Evolutionary conservation across 78 protist species (phyloP).

Genomic region (Guillardia theta): DNA sequence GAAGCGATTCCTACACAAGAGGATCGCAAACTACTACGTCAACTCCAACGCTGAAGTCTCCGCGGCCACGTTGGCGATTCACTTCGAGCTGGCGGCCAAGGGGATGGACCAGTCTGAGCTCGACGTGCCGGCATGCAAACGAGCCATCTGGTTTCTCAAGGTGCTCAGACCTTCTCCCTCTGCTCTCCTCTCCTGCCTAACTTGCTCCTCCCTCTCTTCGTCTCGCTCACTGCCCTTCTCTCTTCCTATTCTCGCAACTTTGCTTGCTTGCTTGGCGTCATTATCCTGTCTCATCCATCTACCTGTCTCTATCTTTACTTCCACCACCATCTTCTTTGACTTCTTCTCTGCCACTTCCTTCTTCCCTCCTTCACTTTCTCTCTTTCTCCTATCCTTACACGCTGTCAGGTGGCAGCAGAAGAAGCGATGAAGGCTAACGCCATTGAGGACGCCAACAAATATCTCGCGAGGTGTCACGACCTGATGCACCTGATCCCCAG

Average conservation of each 20-base stretch:
- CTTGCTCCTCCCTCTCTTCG: not conserved
- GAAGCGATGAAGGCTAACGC: slow-evolving; percentile 29
- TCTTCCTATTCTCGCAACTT: not conserved
- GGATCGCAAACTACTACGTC: not conserved
- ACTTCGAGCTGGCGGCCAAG: not conserved
- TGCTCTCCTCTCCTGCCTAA: not conserved
- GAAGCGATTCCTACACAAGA: slow-evolving; percentile 18
- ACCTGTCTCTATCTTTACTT: too few relatives aligned
- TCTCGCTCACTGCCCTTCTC: not conserved
- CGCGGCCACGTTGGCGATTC: not conserved
- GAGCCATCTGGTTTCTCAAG: slow-evolving; percentile 18
- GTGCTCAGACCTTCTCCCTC: not conserved
- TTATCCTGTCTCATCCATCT: not conserved
- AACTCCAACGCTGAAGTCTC: not conserved
- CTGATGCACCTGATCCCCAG: slow-evolving; percentile 4
- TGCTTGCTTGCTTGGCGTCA: not conserved
- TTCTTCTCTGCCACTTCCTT: not conserved
- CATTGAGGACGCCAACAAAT: slow-evolving; percentile 26
- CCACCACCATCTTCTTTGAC: not conserved
- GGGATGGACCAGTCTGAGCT: not conserved
- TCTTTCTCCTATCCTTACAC: not conserved
- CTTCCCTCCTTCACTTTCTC: not conserved
- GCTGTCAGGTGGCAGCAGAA: not conserved
- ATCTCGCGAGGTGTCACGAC: not conserved
- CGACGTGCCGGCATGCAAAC: slow-evolving; percentile 14